Base-by-base conservation (phyloP, 176 grass and related monocot species). In the Raddia guianensis region DNA sequence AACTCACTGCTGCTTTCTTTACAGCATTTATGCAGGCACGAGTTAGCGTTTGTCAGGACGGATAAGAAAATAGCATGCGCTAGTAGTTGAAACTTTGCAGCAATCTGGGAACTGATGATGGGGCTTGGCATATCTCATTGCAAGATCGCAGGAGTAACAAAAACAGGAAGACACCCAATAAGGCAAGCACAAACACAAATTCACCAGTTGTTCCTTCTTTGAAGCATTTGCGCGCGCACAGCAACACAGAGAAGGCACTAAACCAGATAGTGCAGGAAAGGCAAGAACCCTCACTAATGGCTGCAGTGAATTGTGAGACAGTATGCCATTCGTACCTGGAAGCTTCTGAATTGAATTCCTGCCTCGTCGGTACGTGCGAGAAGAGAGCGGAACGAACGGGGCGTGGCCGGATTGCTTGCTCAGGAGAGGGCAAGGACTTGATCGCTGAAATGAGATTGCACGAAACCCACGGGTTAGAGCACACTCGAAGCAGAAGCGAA, bases 361-460 rank as follows among this genome's bases (percentile, higher is more conserved):
- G 83, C 45, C 50, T 27, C 49, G 20, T 2, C 20, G 8, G 20
- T 78, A 16, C 27, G 46, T 8, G 48, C 2, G 83, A 77, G 66
- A 71, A 4, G 74, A 33, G 15, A 45, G 14, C 34, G 15, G 27
- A 52, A 34, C 0, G 2, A 33, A 15, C 10, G 9, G 46, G 47
- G 12, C 12, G 67, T 45, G 9, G 20, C 16, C 5, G 43, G 50
- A 54, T 58, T 18, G 16, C 15, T 18, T 46, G 13, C n/a, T 11
- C 20, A 12, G 60, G 32, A 14, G 49, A 58, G 8, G 61, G n/a
- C 59, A 33, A 40, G 7, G 43, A 33, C 70, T 32, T 18, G 61
- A 13, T 14, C 70, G 14, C 84, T 80, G 77, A 68, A 86, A 80
- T 61, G 7, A 81, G 15, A 86, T 68, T 20, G 44, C 18, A 73